Evolutionary conservation across 2,329 filamentous ascomycete species (phyloP).

Genomic region (Cladorrhinum sp.): DNA sequence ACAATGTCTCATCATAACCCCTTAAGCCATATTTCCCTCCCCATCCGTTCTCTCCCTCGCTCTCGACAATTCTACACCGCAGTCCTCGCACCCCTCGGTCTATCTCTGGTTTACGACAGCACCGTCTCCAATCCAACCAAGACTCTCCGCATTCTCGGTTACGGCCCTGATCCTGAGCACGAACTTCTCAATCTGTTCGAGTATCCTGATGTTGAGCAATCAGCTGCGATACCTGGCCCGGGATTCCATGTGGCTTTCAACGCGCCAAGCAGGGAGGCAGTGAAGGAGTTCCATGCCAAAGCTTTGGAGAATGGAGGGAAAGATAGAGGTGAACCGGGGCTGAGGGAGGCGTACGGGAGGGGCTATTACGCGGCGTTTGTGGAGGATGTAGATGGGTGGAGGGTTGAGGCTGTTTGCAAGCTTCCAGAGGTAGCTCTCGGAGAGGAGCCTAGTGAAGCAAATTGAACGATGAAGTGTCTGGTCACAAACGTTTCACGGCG

Average conservation of each 20-base stretch:
- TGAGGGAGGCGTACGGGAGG: constrained; percentile 33
- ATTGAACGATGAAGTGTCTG: no score
- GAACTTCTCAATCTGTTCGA: constrained; percentile 34
- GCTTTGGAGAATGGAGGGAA: constrained; percentile 30
- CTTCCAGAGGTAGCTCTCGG: neutral
- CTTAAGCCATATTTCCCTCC: constrained; percentile 27
- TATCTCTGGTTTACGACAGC: constrained; percentile 33
- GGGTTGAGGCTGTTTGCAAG: constrained; percentile 34
- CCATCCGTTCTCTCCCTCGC: constrained; percentile 22
- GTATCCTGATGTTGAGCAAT: constrained; percentile 12
- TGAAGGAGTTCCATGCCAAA: constrained; percentile 31
- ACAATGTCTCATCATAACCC: constrained; percentile 17
- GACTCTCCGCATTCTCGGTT: constrained; percentile 30
- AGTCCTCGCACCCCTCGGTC: constrained; percentile 29
- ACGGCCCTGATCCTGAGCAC: constrained; percentile 28
- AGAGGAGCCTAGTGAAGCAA: no score
- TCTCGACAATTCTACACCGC: constrained; percentile 34
- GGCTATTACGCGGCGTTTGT: constrained; percentile 36
- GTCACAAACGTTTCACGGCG: no score
- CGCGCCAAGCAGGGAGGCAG: constrained; percentile 30
- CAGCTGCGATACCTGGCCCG: constrained; percentile 21
- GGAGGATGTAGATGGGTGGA: constrained; percentile 34
- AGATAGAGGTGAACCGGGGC: constrained; percentile 31
- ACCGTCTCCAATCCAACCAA: constrained; percentile 10
- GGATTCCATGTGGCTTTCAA: constrained; percentile 36